Percentiles rank a stretch among this genome's conserved stretches.
These are phyloP conservation scores for Glebionis coronaria DNA, from an alignment of 129 eudicot genomes.

Conservation along the genomic window DNA sequence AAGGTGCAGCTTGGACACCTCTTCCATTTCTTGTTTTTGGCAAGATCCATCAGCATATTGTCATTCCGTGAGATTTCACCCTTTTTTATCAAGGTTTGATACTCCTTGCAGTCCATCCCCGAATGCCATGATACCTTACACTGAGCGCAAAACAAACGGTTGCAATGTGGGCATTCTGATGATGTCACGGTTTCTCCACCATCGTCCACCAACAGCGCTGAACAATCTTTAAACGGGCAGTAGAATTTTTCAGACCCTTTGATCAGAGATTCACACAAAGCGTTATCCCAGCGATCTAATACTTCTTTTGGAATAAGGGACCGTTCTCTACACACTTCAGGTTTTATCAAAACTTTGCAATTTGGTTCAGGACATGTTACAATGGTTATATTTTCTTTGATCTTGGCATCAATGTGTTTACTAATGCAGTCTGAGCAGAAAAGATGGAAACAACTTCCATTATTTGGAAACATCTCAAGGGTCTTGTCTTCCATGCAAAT, in stretches of 20 bases:
- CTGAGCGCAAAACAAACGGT: slow-evolving; percentile 49
- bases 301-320: slow-evolving; percentile 30
- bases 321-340: slow-evolving; percentile 8
- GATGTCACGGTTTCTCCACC: slow-evolving; percentile 24
- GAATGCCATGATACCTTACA: slow-evolving; percentile 55
- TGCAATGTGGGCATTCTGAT: slow-evolving; percentile 49
- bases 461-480: slow-evolving; percentile 37
- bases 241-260: slow-evolving; percentile 35
- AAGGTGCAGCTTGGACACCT: slow-evolving; percentile 45
- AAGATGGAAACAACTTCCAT: slow-evolving; percentile 33
- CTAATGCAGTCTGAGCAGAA: slow-evolving; percentile 45
- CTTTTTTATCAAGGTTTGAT: slow-evolving; percentile 18
- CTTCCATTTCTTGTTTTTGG: slow-evolving; percentile 43
- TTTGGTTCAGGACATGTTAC: slow-evolving; percentile 36
- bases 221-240: slow-evolving; percentile 61
- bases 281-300: slow-evolving; percentile 46
- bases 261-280: slow-evolving; percentile 33
- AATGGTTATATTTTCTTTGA: slow-evolving; percentile 22
- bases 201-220: slow-evolving; percentile 42
- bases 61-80: slow-evolving; percentile 32
- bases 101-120: slow-evolving; percentile 39
- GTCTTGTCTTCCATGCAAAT: slow-evolving; percentile 39
- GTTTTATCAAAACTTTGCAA: slow-evolving; percentile 29
- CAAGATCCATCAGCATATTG: slow-evolving; percentile 36
- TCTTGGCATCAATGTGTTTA: slow-evolving; percentile 36